These are phyloP conservation scores for Alternaria conjuncta DNA, from an alignment of 2,329 filamentous ascomycete species.

Conservation along the genomic window DNA sequence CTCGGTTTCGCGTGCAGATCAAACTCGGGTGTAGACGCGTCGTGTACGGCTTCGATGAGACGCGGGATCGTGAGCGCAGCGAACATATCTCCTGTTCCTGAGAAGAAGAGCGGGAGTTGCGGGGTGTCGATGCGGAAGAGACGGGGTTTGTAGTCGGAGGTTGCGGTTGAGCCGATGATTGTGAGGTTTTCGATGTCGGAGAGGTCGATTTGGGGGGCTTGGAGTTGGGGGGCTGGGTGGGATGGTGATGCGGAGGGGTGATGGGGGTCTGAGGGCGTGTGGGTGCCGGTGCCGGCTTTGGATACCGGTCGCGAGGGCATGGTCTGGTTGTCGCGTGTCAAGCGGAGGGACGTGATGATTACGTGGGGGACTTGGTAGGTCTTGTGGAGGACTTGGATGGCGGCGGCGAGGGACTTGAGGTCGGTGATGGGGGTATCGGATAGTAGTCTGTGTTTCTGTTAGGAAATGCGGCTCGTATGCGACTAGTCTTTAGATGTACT, in stretches of 20 bases:
- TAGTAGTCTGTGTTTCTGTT: slow-evolving; percentile 65
- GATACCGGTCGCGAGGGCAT: slow-evolving; percentile 39
- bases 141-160: slow-evolving; percentile 69
- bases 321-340: slow-evolving; percentile 62
- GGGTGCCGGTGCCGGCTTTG: slow-evolving; percentile 37
- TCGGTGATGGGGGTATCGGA: slow-evolving; percentile 84
- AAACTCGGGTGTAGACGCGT: slow-evolving; percentile 38
- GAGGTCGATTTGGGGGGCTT: slow-evolving; percentile 3
- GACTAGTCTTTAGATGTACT: slow-evolving; percentile 33
- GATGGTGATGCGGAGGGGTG: slow-evolving; percentile 21
- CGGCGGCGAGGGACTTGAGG: slow-evolving; percentile 72
- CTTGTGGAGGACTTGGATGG: slow-evolving; percentile 78
- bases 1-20: slow-evolving; percentile 62
- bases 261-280: slow-evolving; percentile 28
- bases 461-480: not conserved
- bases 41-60: slow-evolving; percentile 79
- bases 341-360: slow-evolving; percentile 86
- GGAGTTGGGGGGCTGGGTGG: not conserved
- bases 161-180: slow-evolving; percentile 79
- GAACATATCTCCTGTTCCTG: slow-evolving; percentile 98
- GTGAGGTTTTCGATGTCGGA: slow-evolving; percentile 58
- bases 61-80: slow-evolving; percentile 87
- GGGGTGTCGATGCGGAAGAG: slow-evolving; percentile 89
- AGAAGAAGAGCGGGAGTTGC: slow-evolving; percentile 90
- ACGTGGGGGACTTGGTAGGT: slow-evolving; percentile 82